phyloP scores from a whole-genome alignment of 306 rosid species.

The Cucumis cinereus region DNA sequence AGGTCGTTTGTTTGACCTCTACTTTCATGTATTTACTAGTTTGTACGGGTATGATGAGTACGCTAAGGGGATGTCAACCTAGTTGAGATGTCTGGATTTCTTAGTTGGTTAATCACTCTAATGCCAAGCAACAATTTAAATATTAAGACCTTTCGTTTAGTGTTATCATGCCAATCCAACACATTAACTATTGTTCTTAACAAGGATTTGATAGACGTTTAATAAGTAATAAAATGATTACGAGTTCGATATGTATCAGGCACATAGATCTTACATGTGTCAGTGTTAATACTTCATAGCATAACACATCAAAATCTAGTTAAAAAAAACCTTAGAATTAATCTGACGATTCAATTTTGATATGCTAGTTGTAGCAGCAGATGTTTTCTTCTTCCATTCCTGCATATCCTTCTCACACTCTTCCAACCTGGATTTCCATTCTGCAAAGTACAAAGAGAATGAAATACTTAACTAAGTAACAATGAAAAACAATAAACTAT shows the following conservation, averaged over 20 bases:
- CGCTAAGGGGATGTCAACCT: too few species aligned
- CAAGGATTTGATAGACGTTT: not conserved
- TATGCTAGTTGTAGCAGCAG: slow-evolving; percentile 70
- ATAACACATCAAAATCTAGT: not conserved
- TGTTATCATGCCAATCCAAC: not conserved
- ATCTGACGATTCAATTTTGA: slow-evolving; percentile 85
- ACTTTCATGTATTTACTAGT: too few species aligned
- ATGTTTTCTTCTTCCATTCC: slow-evolving; percentile 87
- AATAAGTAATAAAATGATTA: not conserved
- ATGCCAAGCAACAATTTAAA: not conserved
- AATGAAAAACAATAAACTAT: not conserved
- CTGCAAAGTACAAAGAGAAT: slow-evolving; percentile 19
- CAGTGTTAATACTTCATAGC: not conserved
- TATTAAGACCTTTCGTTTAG: not conserved
- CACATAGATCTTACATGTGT: not conserved
- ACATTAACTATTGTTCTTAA: not conserved
- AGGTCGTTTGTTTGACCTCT: too few species aligned
- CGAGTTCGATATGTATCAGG: not conserved
- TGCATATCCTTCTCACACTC: slow-evolving; percentile 89
- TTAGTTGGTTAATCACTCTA: not conserved
- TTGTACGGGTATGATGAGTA: too few species aligned
- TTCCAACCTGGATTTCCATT: slow-evolving; percentile 87
- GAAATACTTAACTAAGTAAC: not conserved
- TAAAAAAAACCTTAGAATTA: slow-evolving; percentile 55
- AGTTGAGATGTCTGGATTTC: too few species aligned